Base-by-base conservation (phyloP, 257 asterid genomes). In the Solanum clarkiae region DNA sequence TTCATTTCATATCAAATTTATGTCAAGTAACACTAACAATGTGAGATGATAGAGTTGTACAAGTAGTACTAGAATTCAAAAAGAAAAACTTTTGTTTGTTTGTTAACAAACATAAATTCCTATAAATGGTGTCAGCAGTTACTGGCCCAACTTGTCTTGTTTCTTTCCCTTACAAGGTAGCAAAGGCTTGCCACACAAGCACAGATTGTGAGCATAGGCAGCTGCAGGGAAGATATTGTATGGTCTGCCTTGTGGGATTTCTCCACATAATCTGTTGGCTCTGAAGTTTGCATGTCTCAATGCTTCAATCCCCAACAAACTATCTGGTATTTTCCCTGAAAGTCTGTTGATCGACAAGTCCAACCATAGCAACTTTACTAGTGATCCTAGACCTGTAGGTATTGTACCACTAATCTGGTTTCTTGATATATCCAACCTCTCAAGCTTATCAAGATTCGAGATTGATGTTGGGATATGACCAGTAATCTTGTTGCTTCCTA, bases 101-200 rank as follows among this genome's bases (percentile, higher is more conserved):
- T 90, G 83, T 54, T 82, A 81, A 55, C 88, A 92, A 92, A 86
- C 93, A 87, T 53, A 77, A 86, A 54, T 68, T 86, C 83, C 85
- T 72, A 72, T 81, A 18, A 71, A 74, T 60, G 56, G 90, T 87
- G 98, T 92, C 96, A 91, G 95, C 95, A 88, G 88, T 86, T 90
- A 93, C 95, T 92, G 97, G 92, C 95, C 89, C 91, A 84, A 89
- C 84, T 55, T 49, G 51, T 82, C 83, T 63, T 53, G 59, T 59
- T 72, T 72, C 88, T 71, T 91, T 47, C 87, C 93, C 91, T 85
- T 93, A 87, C 99, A 96, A 59, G 94, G 90, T 10, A 91, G 92
- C 89, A 96, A 84, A 0, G 99, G 99, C 80, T 90, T 94, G 53
- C 94, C 98, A 88, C 99, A 96, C 89, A 96, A 88, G 85, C 99